These are phyloP conservation scores for Cladosporium sp. DNA, from an alignment of 2,329 filamentous ascomycete genomes.

Conservation along the genomic window DNA sequence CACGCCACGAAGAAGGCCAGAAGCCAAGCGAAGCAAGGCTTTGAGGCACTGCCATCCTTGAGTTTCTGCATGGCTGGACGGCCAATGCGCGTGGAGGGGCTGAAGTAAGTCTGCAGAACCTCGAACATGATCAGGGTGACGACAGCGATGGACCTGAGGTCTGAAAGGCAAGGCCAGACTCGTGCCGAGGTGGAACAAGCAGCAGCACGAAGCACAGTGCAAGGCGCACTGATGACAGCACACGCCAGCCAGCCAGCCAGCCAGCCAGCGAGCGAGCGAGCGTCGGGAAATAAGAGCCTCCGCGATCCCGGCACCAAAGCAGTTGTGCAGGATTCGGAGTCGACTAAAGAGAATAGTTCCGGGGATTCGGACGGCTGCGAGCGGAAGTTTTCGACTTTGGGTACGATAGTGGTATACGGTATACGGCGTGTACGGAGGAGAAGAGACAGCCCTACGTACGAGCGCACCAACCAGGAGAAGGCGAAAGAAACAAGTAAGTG, in stretches of 20 bases:
- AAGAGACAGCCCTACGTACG: background rate
- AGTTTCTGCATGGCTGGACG: slow-evolving; percentile 8
- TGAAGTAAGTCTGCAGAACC: slow-evolving; percentile 14
- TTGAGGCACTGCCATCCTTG: background rate
- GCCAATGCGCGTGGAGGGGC: slow-evolving; percentile 15
- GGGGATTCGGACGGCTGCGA: background rate
- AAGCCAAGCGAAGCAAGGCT: slow-evolving; percentile 22
- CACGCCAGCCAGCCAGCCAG: background rate
- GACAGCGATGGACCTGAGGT: background rate
- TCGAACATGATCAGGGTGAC: slow-evolving; percentile 7
- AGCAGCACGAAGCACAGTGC: background rate
- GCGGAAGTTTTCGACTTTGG: background rate
- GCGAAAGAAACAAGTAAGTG: background rate
- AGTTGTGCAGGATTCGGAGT: background rate
- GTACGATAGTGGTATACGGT: background rate
- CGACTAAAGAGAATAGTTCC: background rate
- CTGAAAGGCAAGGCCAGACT: background rate
- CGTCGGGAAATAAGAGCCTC: background rate
- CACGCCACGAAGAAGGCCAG: slow-evolving; percentile 56
- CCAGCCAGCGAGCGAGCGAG: background rate
- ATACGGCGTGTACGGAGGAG: background rate
- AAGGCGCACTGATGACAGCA: background rate
- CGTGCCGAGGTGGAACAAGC: background rate
- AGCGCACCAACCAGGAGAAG: background rate
- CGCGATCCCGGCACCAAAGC: background rate